phyloP scores from a whole-genome alignment of 257 asterid species.

The Perilla frutescens region DNA sequence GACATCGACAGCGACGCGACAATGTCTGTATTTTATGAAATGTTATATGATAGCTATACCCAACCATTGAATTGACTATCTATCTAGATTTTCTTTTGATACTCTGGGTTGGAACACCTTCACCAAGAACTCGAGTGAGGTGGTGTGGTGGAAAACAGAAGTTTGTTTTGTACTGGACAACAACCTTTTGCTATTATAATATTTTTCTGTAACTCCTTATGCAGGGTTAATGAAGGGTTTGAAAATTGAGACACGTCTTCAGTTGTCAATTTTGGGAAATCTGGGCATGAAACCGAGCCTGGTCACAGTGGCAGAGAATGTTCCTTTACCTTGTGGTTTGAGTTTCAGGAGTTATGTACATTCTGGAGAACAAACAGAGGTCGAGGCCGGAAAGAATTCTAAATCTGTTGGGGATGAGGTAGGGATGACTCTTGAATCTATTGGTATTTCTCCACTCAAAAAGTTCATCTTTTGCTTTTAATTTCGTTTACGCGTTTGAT shows the following conservation, averaged over 20 bases:
- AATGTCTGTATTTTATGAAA: neutral
- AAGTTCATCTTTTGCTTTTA: neutral
- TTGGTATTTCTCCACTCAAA: no score
- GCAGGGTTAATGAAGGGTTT: constrained; percentile 38
- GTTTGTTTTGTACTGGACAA: neutral
- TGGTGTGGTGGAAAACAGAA: neutral
- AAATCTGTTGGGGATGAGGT: constrained; percentile 36
- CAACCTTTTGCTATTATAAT: neutral
- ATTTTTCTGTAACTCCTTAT: constrained; percentile 2
- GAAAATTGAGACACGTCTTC: constrained; percentile 29
- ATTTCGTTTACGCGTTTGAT: constrained; percentile 3
- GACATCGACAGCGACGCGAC: neutral
- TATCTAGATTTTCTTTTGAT: neutral
- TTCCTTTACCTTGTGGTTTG: constrained; percentile 41
- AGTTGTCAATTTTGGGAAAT: constrained; percentile 40
- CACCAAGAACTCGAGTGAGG: neutral
- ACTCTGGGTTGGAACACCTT: neutral
- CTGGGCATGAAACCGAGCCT: constrained; percentile 40
- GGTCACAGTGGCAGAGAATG: constrained; percentile 35
- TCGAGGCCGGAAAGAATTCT: constrained; percentile 38
- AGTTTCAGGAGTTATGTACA: constrained; percentile 48
- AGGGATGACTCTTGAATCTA: no score
- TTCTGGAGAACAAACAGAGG: constrained; percentile 51
- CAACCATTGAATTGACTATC: neutral
- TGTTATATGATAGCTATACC: neutral